Evolutionary conservation across 192 early-diverging fungal species (phyloP), one percentile per base, ranked within the genome.

Genomic region (Coemansia sp.): DNA sequence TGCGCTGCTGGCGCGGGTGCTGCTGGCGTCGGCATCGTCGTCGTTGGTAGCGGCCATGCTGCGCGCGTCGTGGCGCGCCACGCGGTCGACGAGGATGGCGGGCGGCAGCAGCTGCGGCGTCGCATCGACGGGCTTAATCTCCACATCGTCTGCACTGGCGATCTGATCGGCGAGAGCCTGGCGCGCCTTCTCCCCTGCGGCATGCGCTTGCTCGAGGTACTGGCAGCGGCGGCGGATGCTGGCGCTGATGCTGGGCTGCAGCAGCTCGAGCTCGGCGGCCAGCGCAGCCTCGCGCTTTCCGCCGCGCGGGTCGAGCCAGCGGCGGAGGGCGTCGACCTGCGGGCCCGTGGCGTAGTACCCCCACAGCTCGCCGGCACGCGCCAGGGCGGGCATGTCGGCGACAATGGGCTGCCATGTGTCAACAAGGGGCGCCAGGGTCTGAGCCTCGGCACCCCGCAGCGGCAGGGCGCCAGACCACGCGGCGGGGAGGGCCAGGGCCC

Each of bases 251-350:
- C 74, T 48, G 6, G 74, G 72, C 13, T 81, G 72, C 19, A 84
- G 54, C 41, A 86, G 77, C 10, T 87, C 83, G 21, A 94, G 68
- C 70, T 89, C 87, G 0, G 79, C 75, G 8, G 83, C 69, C 42
- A 97, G 72, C 14, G 74, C 76, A 54, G 81, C 71, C 64, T 98
- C 95, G 13, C 94, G 86, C 8, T 82, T 68, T 36, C 96, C 96
- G 33, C 54, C 54, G 13, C 91, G 86, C 13, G 83, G 67, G 66
- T 96, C 93, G 31, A 96, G 80, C 93, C 93, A 94, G 27, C 71
- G 62, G 53, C 89, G 35, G 39, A 98, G 80, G 3, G 66, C 50
- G 21, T 95, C 90, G 11, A 97, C 51, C 84, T 94, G 79, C 31
- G 62, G 68, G 41, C 84, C 51, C 29, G 67, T 77, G 39, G 80